Base-by-base conservation (phyloP, 805 yeast genomes). In the Isabelozyma gotoi region DNA sequence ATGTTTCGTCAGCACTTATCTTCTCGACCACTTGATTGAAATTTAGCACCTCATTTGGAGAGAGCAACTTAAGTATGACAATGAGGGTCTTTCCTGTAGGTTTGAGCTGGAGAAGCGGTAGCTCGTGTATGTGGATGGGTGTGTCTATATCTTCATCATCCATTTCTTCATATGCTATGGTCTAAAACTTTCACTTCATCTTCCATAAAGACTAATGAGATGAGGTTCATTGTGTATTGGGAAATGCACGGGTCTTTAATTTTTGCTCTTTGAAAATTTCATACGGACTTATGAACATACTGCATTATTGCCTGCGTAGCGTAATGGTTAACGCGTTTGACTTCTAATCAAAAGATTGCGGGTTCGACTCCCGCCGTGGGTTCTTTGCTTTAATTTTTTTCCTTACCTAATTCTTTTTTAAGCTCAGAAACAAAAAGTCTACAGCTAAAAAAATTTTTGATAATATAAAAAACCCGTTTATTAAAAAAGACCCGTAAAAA, bases 241-340 rank as follows among this genome's bases (percentile, higher is more conserved):
- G n/a, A n/a, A n/a, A n/a, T n/a, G n/a, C n/a, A n/a, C n/a, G n/a
- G n/a, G n/a, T n/a, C n/a, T n/a, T n/a, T n/a, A n/a, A n/a, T n/a
- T n/a, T n/a, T n/a, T n/a, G n/a, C n/a, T n/a, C n/a, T n/a, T n/a
- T n/a, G n/a, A n/a, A n/a, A n/a, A n/a, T n/a, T n/a, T n/a, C n/a
- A n/a, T n/a, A n/a, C n/a, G n/a, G n/a, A n/a, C 24, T 20, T 20
- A 20, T 7, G 10, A 24, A 3, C 2, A 24, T 7, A 24, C 7
- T 24, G 12, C 6, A 3, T 24, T 24, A 20, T 16, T 43, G 78
- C 78, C 77, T 71, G 78, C 68, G 80, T 76, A 74, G 81, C 81
- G 80, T 74, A 77, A 77, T 76, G 81, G 81, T 76, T 76, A 76
- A 74, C 81, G 81, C 81, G 78, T 76, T 76, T 77, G 80, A 77